These are phyloP conservation scores for Colletotrichum sidae DNA, from an alignment of 2,329 filamentous ascomycete genomes.

Conservation along the genomic window DNA sequence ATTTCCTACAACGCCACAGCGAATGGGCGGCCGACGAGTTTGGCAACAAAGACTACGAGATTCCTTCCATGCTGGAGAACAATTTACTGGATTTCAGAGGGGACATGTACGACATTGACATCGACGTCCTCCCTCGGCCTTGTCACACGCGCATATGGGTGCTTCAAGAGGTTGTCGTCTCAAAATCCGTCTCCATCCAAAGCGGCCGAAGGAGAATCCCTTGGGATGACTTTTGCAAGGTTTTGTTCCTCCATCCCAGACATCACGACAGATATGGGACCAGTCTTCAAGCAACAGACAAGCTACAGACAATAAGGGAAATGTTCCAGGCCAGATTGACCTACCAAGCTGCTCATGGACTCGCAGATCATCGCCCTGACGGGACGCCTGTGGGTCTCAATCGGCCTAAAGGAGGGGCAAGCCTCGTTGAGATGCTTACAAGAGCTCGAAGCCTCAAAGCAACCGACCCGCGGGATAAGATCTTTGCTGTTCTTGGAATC, in stretches of 20 bases:
- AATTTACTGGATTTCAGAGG: neutral
- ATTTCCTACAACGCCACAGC: neutral
- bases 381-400: too few relatives aligned
- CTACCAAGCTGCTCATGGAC: too few relatives aligned
- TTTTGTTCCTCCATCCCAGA: fast-evolving
- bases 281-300: too few relatives aligned
- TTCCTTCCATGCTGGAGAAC: fast-evolving
- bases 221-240: conserved; percentile 6
- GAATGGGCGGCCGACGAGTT: neutral
- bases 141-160: neutral
- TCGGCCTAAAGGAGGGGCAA: neutral
- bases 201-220: neutral
- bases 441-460: conserved; percentile 4
- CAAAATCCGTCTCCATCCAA: neutral
- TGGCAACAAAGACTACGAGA: neutral
- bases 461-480: neutral
- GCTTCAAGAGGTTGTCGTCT: neutral
- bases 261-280: neutral
- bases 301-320: too few relatives aligned
- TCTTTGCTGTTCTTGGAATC: neutral
- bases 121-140: neutral
- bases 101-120: neutral
- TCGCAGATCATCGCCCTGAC: too few relatives aligned
- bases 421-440: neutral
- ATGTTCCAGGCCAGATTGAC: too few relatives aligned